Percentiles rank a stretch among this genome's conserved stretches.
phyloP scores from a whole-genome alignment of 1,284 basidiomycete species.

The Coriolopsis trogii region DNA sequence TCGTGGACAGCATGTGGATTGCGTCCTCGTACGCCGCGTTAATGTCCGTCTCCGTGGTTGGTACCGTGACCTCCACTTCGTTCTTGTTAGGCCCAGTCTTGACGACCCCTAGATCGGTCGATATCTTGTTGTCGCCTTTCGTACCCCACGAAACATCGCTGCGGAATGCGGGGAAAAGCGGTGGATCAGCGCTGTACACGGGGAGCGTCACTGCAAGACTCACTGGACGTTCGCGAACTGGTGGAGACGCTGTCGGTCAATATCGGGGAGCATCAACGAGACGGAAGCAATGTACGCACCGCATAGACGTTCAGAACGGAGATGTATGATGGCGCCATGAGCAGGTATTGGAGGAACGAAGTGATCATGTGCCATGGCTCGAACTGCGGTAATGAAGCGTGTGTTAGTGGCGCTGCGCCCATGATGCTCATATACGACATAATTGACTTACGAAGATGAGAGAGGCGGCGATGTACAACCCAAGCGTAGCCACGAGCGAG shows the following conservation, averaged over 20 bases:
- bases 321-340: constrained; percentile 93
- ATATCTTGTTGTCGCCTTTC: constrained; percentile 87
- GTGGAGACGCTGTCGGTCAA: constrained; percentile 6
- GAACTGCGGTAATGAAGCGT: constrained; percentile 54
- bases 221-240: constrained; percentile 87
- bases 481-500: constrained; percentile 84
- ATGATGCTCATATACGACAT: no score
- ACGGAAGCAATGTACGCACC: constrained; percentile 45
- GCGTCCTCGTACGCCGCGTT: constrained; percentile 88
- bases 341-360: constrained; percentile 90
- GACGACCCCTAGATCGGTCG: constrained; percentile 84
- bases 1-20: constrained; percentile 72
- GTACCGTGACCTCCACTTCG: constrained; percentile 82
- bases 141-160: constrained; percentile 88
- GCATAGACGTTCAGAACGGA: constrained; percentile 89
- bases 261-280: constrained; percentile 11
- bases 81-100: constrained; percentile 60
- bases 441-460: constrained; percentile 85
- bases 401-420: no score
- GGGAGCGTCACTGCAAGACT: constrained; percentile 23
- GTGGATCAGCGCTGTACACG: constrained; percentile 5
- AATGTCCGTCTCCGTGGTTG: constrained; percentile 84
- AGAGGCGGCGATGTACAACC: constrained; percentile 81
- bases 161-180: constrained; percentile 11
- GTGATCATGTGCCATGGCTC: constrained; percentile 95